Evolutionary conservation across 1,284 basidiomycete genomes (phyloP).

Genomic region (Coniferiporia sulphurascens): DNA sequence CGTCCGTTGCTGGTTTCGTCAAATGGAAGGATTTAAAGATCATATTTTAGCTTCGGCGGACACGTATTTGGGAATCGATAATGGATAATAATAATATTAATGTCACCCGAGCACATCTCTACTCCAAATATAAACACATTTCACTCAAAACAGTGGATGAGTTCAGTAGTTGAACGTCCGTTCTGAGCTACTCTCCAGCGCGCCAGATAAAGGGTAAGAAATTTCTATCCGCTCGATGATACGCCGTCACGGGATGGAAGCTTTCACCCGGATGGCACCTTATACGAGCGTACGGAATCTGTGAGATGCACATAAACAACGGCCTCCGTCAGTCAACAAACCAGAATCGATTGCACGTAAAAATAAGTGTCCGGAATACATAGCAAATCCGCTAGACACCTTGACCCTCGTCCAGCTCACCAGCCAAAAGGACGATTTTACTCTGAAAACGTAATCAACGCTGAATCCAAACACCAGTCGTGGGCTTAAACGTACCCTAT

Average conservation of each 20-base stretch:
- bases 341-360: not conserved
- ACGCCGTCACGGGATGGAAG: constrained; percentile 64
- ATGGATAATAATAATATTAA: not conserved
- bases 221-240: constrained; percentile 64
- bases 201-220: not conserved
- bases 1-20: constrained; percentile 46
- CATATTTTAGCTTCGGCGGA: constrained; percentile 26
- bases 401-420: constrained; percentile 58
- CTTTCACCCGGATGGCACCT: constrained; percentile 74
- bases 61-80: constrained; percentile 3
- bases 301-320: not conserved
- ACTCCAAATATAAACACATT: not conserved
- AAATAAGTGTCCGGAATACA: constrained; percentile 15
- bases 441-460: constrained; percentile 37
- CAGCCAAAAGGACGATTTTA: constrained; percentile 56
- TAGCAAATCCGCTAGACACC: constrained; percentile 35
- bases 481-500: constrained; percentile 45
- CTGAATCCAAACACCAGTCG: not conserved
- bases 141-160: not conserved
- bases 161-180: not conserved
- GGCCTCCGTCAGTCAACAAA: not conserved
- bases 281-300: constrained; percentile 56
- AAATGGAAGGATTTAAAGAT: constrained; percentile 57
- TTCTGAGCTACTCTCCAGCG: not conserved
- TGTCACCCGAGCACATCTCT: not conserved